These are phyloP conservation scores for Sugiyamaella neomexicana DNA, from an alignment of 1,139 yeast genomes.

Conservation along the genomic window DNA sequence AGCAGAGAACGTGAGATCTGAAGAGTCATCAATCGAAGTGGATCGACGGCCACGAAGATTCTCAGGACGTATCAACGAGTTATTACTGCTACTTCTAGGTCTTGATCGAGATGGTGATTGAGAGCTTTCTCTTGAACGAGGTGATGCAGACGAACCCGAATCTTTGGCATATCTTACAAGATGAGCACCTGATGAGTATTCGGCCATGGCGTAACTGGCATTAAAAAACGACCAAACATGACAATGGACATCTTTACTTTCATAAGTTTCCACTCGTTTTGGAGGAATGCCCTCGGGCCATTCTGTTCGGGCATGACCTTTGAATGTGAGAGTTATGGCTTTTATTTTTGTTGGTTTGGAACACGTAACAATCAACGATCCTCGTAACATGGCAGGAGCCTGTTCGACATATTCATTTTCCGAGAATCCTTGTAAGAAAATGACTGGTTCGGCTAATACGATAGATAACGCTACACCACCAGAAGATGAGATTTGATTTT, in stretches of 20 bases:
- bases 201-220: conserved; percentile 42
- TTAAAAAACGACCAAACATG: conserved; percentile 94
- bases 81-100: conserved; percentile 14
- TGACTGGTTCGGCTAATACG: conserved; percentile 72
- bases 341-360: conserved; percentile 76
- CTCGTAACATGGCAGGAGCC: conserved; percentile 83
- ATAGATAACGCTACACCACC: conserved; percentile 37
- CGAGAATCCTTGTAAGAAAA: conserved; percentile 81
- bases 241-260: conserved; percentile 62
- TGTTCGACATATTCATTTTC: conserved; percentile 61
- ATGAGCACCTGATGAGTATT: conserved; percentile 49
- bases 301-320: conserved; percentile 79
- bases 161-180: conserved; percentile 54
- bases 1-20: background rate
- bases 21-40: background rate
- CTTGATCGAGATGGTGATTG: conserved; percentile 17
- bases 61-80: conserved; percentile 12
- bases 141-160: conserved; percentile 16
- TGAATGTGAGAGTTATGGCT: conserved; percentile 61
- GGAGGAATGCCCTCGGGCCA: conserved; percentile 99
- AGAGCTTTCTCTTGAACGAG: conserved; percentile 8
- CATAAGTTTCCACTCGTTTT: conserved; percentile 63
- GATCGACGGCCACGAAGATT: conserved; percentile 11
- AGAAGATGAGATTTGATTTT: conserved; percentile 25
- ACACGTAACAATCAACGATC: conserved; percentile 70